Evolutionary conservation across 495 filamentous ascomycete genomes (phyloP).

Genomic region (Talaromyces trachyspermus): DNA sequence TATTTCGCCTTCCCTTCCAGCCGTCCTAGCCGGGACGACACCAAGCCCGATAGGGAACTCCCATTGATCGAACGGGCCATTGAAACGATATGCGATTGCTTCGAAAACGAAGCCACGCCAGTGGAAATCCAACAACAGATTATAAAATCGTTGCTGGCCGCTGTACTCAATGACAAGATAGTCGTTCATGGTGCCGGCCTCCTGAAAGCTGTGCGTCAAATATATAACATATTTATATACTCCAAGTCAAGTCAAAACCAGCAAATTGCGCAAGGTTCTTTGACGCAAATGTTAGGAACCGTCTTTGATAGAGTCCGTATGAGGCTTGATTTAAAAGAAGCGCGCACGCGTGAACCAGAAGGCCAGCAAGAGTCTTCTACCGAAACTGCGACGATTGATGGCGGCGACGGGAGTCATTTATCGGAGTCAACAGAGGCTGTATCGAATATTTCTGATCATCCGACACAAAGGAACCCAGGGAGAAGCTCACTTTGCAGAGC

Average conservation of each 20-base stretch:
- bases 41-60: slow-evolving; percentile 38
- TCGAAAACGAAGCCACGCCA: slow-evolving; percentile 88
- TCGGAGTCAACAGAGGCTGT: slow-evolving; percentile 40
- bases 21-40: slow-evolving; percentile 29
- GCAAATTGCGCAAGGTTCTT: slow-evolving; percentile 89
- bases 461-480: slow-evolving; percentile 51
- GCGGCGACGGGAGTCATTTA: slow-evolving; percentile 22
- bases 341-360: slow-evolving; percentile 42
- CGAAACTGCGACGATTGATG: slow-evolving; percentile 31
- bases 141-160: slow-evolving; percentile 90
- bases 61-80: slow-evolving; percentile 95
- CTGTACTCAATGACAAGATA: slow-evolving; percentile 95
- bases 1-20: slow-evolving; percentile 79
- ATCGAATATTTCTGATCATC: slow-evolving; percentile 46
- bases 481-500: slow-evolving; percentile 90
- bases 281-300: slow-evolving; percentile 98
- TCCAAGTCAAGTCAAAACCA: slow-evolving; percentile 89
- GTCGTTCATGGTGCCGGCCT: slow-evolving; percentile 96
- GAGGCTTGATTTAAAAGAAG: slow-evolving; percentile 81
- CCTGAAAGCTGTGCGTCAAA: slow-evolving; percentile 94
- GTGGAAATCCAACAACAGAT: slow-evolving; percentile 94
- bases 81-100: slow-evolving; percentile 98
- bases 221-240: slow-evolving; percentile 97
- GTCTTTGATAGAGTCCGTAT: slow-evolving; percentile 92
- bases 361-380: slow-evolving; percentile 24